Percentiles rank a stretch among this genome's conserved stretches.
Evolutionary conservation across 2,329 filamentous ascomycete species (phyloP).

Genomic region (Mariannaea sp.): DNA sequence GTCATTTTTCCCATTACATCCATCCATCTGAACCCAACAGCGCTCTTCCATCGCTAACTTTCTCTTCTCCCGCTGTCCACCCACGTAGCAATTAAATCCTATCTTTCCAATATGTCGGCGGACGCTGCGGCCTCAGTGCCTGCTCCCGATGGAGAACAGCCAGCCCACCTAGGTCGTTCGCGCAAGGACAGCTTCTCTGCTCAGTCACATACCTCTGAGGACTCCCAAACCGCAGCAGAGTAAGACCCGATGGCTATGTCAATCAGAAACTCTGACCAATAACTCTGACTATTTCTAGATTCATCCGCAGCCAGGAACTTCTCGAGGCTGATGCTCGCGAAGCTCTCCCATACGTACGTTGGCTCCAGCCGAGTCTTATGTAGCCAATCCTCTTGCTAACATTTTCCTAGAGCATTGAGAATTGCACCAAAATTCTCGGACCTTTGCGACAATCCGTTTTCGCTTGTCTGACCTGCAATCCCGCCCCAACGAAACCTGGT

Average conservation of each 20-base stretch:
- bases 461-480: constrained; percentile 92
- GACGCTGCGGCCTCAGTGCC: constrained; percentile 42
- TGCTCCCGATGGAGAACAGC: constrained; percentile 28
- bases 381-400: constrained; percentile 27
- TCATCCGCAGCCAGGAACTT: constrained; percentile 85
- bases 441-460: constrained; percentile 87
- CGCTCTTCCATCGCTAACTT: background rate
- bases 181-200: constrained; percentile 65
- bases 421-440: constrained; percentile 89
- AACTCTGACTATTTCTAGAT: constrained; percentile 56
- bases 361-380: background rate
- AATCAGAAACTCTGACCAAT: background rate
- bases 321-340: constrained; percentile 96
- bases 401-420: constrained; percentile 77
- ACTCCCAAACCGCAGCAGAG: constrained; percentile 76
- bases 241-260: constrained; percentile 42
- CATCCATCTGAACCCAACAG: constrained; percentile 14
- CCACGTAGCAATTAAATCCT: background rate
- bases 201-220: constrained; percentile 58
- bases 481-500: constrained; percentile 66
- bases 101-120: constrained; percentile 43
- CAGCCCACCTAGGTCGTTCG: constrained; percentile 33
- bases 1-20: background rate
- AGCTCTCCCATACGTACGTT: constrained; percentile 83
- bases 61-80: background rate